Base-by-base conservation (phyloP, 2,329 filamentous ascomycete genomes). In the Cladobotryum protrusum region DNA sequence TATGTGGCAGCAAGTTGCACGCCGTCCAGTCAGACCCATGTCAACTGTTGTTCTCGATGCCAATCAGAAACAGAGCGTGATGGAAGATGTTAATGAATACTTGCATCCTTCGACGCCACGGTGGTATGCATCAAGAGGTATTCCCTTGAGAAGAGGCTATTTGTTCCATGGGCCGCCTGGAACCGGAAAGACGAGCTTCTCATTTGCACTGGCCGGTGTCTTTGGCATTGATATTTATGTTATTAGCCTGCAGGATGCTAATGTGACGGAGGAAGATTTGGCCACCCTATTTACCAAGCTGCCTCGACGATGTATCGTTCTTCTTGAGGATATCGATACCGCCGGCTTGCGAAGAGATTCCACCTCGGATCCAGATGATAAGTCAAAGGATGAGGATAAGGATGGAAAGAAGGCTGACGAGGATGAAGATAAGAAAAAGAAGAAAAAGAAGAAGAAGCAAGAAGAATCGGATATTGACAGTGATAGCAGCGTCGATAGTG, bases 61-160 rank as follows among this genome's bases (percentile, higher is more conserved):
- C 8, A 65, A 74, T 42, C 78, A 87, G 60, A 92, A 91, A 66
- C 70, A 76, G 2, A 73, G 75, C 32, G 74, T 92, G 3, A 67
- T 91, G 9, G 71, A 72, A 20, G 88, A 93, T 58, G 84, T 92
- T 59, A 87, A 87, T 56, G 86, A 90, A 58, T 92, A 89, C 55
- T 72, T 93, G 0, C 81, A 89, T 48, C 86, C 87, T 0, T 71
- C 75, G 1, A 87, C 82, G 0, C 79, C 82, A 1, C 73, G 76
- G 9, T 92, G 86, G 85, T 92, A 92, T 60, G 81, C 85, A 0
- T 82, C 82, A 43, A 75, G 86, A 2, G 87, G 87, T 0, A 88
- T 92, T 29, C 87, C 87, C 0, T 82, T 91, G 47, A 76, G 88
- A 0, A 71, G 88, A 29, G 89, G 88, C 0, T 92, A 91, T 59